Base-by-base conservation (phyloP, 352 stramenopile genomes). In the Globisporangium yorkense region DNA sequence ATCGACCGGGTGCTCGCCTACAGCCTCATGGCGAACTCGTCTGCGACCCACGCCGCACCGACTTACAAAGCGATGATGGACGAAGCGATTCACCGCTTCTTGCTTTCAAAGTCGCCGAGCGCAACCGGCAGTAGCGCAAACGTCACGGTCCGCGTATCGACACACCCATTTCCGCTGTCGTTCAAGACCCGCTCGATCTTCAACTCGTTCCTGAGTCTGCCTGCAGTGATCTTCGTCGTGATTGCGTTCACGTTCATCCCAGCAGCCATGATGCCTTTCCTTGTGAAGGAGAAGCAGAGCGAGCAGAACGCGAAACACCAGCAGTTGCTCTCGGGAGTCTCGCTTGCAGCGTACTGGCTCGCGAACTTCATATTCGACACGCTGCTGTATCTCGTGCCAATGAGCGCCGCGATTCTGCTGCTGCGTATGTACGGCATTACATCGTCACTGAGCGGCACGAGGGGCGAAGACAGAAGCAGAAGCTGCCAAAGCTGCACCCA, bases 221-320 rank as follows among this genome's bases (percentile, higher is more conserved):
- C 93, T 7, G 87, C 89, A 6, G 70, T 80, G 8, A 83, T 94
- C 27, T 87, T 98, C 46, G 78, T 98, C 51, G 70, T 98, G 20
- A 84, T 97, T 18, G 91, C 89, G 3, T 95, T 98, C 59, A 92
- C 92, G 31, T 98, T 98, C 62, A 84, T 98, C 39, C 91, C 92
- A 0, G 92, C 89, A 3, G 84, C 87, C 2, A 96, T 96, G 55
- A 96, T 96, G 62, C 91, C 92, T 18, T 99, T 98, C 72, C 74
- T 99, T 21, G 96, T 99, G 41, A 92, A 97, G 47, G 97, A 99
- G 61, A 91, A 91, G 61, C 87, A 98, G 52, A 81, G 79, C 16
- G 77, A 80, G 20, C 68, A 79, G 51, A 98, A 98, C 61, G 87
- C 96, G 8, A 98, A 98, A 62, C 97, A 99, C 80, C 88, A 98